Conservation (phyloP, 257 asterid genomes). For the Anisodus tanguticus region DNA sequence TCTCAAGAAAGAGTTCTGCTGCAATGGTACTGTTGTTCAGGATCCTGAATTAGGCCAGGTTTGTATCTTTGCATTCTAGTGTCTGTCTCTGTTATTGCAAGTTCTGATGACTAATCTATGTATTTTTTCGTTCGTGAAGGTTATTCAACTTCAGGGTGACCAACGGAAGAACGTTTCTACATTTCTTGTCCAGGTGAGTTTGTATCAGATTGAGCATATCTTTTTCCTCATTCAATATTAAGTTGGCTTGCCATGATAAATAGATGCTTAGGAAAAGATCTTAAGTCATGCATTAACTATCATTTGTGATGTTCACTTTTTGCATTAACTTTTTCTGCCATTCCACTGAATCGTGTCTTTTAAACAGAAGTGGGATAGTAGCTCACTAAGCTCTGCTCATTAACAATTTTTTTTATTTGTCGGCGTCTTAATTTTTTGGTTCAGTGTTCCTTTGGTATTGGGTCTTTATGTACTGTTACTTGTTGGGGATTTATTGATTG, state of each 20-base stretch:
- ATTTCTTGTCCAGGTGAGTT: conserved; percentile 67
- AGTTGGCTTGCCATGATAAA: not conserved
- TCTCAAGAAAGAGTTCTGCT: conserved; percentile 87
- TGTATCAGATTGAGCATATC: not conserved
- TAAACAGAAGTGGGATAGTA: not conserved
- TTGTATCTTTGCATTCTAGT: not conserved
- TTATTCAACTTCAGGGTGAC: conserved; percentile 90
- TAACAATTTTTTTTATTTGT: no score
- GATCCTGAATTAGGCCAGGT: conserved; percentile 95
- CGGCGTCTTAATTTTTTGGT: not conserved
- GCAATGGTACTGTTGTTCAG: conserved; percentile 94
- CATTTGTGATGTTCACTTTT: not conserved
- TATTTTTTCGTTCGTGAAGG: conserved; percentile 41
- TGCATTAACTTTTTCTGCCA: not conserved
- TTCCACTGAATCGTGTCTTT: not conserved
- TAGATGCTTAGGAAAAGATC: not conserved
- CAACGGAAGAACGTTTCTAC: conserved; percentile 82
- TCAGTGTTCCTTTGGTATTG: not conserved
- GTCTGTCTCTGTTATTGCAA: not conserved
- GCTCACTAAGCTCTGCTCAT: not conserved
- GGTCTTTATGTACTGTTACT: not conserved
- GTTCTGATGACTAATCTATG: not conserved
- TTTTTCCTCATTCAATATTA: not conserved
- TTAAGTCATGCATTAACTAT: not conserved
- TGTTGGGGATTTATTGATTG: not conserved